Evolutionary conservation across 108 stramenopile species (phyloP).

Genomic region (Nannochloropsis gaditana): DNA sequence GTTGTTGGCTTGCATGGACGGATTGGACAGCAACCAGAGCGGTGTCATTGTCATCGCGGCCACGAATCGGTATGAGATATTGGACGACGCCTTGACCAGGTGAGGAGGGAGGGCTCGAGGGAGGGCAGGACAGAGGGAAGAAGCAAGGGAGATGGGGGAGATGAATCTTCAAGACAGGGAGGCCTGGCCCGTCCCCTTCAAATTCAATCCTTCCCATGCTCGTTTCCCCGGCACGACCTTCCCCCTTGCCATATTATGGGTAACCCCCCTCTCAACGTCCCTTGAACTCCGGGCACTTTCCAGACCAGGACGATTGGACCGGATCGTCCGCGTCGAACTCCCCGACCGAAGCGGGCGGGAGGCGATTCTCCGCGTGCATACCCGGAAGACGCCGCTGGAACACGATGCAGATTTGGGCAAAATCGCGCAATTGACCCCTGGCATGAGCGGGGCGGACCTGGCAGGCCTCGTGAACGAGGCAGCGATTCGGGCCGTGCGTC

Average conservation of each 20-base stretch:
- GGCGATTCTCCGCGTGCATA: slow-evolving; percentile 51
- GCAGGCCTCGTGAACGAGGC: slow-evolving; percentile 91
- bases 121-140: neutral
- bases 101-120: neutral
- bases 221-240: too few species aligned
- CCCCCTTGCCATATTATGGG: too few species aligned
- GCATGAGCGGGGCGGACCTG: slow-evolving; percentile 81
- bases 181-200: too few species aligned
- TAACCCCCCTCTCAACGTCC: too few species aligned
- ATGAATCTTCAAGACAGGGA: too few species aligned
- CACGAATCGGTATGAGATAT: slow-evolving; percentile 30
- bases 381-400: slow-evolving; percentile 43
- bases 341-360: slow-evolving; percentile 43
- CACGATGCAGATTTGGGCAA: slow-evolving; percentile 25
- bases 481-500: slow-evolving; percentile 54
- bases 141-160: neutral
- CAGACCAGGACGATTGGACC: slow-evolving; percentile 45
- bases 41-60: slow-evolving; percentile 32
- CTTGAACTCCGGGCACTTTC: neutral
- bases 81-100: slow-evolving; percentile 20
- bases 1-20: slow-evolving; percentile 56
- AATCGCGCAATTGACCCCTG: slow-evolving; percentile 48
- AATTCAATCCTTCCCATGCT: too few species aligned
- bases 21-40: slow-evolving; percentile 51
- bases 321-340: slow-evolving; percentile 49